Conservation (phyloP, 1,284 basidiomycete species). For the Leccinum subfulvum region DNA sequence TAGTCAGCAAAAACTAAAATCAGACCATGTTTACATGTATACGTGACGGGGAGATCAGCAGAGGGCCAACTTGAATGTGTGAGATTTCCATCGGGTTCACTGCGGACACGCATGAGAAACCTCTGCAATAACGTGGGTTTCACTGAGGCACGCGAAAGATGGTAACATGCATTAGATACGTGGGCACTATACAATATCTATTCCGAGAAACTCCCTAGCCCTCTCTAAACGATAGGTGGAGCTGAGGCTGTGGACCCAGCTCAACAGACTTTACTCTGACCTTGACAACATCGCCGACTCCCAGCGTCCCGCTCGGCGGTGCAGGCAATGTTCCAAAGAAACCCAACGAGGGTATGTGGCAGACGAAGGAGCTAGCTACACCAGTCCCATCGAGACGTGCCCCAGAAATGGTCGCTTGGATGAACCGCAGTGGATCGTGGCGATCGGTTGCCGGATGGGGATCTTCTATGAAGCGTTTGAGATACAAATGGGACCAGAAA, state of each 20-base stretch:
- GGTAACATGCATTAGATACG: neutral
- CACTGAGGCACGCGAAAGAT: neutral
- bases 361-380: constrained; percentile 16
- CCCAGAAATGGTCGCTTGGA: constrained; percentile 27
- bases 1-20: constrained; percentile 23
- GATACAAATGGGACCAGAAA: constrained; percentile 45
- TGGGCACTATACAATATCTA: neutral
- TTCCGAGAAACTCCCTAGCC: neutral
- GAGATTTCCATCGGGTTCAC: neutral
- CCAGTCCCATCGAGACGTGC: constrained; percentile 15
- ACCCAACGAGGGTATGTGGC: constrained; percentile 30
- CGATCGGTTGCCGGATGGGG: constrained; percentile 21
- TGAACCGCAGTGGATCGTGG: constrained; percentile 24
- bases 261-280: constrained; percentile 26
- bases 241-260: constrained; percentile 25
- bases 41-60: neutral
- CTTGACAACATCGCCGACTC: constrained; percentile 25
- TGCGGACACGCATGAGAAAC: neutral
- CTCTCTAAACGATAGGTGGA: constrained; percentile 18
- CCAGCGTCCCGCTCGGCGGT: constrained; percentile 9
- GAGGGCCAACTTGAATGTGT: neutral
- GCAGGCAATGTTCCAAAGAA: constrained; percentile 20
- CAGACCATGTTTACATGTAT: constrained; percentile 17
- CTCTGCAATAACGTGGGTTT: neutral
- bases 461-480: constrained; percentile 34